These are phyloP conservation scores for Plenodomus tracheiphilus DNA, from an alignment of 2,329 filamentous ascomycete species.

Conservation along the genomic window DNA sequence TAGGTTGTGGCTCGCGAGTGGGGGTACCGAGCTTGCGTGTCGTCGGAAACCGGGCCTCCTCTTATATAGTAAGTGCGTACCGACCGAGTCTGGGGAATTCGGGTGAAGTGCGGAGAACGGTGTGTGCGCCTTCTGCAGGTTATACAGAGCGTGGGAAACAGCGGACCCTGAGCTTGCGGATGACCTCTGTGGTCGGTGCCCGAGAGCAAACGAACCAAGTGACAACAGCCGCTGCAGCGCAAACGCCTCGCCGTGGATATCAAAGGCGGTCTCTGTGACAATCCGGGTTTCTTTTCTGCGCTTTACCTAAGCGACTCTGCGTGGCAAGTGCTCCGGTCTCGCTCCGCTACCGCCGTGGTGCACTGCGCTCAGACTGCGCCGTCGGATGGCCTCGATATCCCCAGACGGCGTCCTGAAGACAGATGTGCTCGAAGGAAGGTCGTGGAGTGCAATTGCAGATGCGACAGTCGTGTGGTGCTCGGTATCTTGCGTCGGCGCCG, in stretches of 20 bases:
- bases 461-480: conserved; percentile 1
- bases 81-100: not conserved
- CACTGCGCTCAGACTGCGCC: conserved; percentile 16
- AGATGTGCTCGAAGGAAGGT: conserved; percentile 63
- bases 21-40: too few species aligned
- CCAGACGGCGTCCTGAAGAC: conserved; percentile 63
- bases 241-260: not conserved
- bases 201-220: not conserved
- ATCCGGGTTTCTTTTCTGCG: not conserved
- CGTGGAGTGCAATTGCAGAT: conserved; percentile 48
- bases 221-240: not conserved
- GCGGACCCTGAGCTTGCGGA: not conserved
- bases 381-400: conserved; percentile 36
- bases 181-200: not conserved
- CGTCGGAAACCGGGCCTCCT: too few species aligned
- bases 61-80: not conserved
- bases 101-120: not conserved
- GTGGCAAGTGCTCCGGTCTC: conserved; percentile 4
- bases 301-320: conserved; percentile 10
- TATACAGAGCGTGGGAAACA: not conserved
- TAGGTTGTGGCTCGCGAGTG: not conserved
- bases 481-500: not conserved
- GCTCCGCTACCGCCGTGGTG: not conserved
- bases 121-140: not conserved
- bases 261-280: not conserved